Evolutionary conservation across 257 asterid genomes (phyloP).

Genomic region (Salvia miltiorrhiza): DNA sequence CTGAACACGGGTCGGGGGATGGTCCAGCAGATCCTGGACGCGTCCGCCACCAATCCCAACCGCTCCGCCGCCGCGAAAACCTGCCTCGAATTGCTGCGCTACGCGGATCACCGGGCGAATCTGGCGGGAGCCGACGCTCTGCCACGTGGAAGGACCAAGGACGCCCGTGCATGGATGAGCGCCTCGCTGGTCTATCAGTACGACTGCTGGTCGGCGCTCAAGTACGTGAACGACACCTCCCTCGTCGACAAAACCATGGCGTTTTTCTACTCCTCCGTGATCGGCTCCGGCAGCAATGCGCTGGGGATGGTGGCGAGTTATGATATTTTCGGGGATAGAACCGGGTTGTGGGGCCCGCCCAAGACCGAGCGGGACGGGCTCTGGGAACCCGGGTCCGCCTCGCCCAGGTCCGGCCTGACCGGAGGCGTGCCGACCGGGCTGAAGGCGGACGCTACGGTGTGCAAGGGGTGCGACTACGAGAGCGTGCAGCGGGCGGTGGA

Average conservation of each 20-base stretch:
- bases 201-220: slow-evolving; percentile 59
- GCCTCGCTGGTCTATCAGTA: slow-evolving; percentile 47
- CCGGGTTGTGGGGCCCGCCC: slow-evolving; percentile 44
- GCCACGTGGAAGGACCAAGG: slow-evolving; percentile 34
- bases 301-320: slow-evolving; percentile 55
- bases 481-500: slow-evolving; percentile 64
- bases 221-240: slow-evolving; percentile 48
- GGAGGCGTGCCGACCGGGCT: slow-evolving; percentile 14
- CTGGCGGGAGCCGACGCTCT: slow-evolving; percentile 19
- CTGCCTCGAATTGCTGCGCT: slow-evolving; percentile 12
- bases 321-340: slow-evolving; percentile 43
- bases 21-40: slow-evolving; percentile 15
- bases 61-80: slow-evolving; percentile 12
- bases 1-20: background rate
- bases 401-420: background rate
- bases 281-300: slow-evolving; percentile 39
- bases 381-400: slow-evolving; percentile 39
- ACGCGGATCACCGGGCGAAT: slow-evolving; percentile 6
- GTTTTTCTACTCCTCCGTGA: slow-evolving; percentile 32
- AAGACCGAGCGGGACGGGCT: slow-evolving; percentile 68
- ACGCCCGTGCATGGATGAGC: slow-evolving; percentile 78
- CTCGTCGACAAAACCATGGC: slow-evolving; percentile 47
- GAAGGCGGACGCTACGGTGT: slow-evolving; percentile 20
- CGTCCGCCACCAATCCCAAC: background rate
- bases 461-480: slow-evolving; percentile 33